phyloP scores from a whole-genome alignment of 2,329 filamentous ascomycete species.

The Aspergillus eucalypticola region DNA sequence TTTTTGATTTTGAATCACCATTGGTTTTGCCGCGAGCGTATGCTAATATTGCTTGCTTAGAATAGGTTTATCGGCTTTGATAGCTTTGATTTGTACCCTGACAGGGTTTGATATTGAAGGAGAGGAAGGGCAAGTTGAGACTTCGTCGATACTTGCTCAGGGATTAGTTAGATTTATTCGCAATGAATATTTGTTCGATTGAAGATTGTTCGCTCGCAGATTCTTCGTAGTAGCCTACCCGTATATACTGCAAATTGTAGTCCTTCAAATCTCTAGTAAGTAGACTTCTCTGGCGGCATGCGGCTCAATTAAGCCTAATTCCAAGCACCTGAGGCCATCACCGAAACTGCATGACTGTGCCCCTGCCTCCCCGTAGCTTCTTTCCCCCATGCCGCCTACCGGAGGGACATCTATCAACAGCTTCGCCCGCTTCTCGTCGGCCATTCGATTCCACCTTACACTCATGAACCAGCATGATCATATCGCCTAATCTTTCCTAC shows the following conservation, averaged over 20 bases:
- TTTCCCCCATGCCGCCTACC: background rate
- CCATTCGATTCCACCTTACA: background rate
- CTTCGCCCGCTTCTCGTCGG: background rate
- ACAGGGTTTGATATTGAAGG: too few relatives aligned
- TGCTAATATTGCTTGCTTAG: constrained; percentile 13
- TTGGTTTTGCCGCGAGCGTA: constrained; percentile 15
- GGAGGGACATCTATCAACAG: background rate
- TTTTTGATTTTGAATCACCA: constrained; percentile 5
- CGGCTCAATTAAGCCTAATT: too few relatives aligned
- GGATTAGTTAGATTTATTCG: background rate
- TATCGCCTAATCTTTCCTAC: background rate
- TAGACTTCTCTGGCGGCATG: too few relatives aligned
- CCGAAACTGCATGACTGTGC: constrained; percentile 13
- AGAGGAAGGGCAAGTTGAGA: background rate
- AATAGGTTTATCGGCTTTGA: background rate
- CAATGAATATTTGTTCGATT: background rate
- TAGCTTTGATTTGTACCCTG: background rate
- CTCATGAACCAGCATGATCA: background rate
- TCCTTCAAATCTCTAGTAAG: too few relatives aligned
- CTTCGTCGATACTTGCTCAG: too few relatives aligned
- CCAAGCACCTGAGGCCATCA: background rate
- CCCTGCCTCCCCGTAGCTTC: constrained; percentile 16
- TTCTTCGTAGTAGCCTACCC: background rate
- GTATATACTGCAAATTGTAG: too few relatives aligned
- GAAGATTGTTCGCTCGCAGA: background rate